phyloP scores from a whole-genome alignment of 495 filamentous ascomycete species.

The Zalerion maritima region DNA sequence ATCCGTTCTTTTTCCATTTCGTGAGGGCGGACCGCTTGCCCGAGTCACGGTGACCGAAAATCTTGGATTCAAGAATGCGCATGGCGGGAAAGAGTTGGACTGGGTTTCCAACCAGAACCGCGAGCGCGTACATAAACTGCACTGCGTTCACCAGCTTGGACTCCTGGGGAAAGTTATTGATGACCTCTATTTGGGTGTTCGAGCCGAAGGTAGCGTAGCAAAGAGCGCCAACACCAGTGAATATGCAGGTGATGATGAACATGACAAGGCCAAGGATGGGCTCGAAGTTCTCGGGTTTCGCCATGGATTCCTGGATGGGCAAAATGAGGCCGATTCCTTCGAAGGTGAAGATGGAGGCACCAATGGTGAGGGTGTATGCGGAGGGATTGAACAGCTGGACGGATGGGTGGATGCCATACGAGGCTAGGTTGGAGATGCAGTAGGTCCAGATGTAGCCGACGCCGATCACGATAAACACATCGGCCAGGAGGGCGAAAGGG shows the following conservation, averaged over 20 bases:
- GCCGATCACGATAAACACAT: conserved; percentile 48
- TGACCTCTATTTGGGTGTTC: conserved; percentile 43
- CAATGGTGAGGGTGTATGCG: conserved; percentile 46
- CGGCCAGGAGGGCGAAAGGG: conserved; percentile 42
- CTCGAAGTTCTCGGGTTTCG: conserved; percentile 41
- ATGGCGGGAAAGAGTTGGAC: conserved; percentile 52
- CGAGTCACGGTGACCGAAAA: conserved; percentile 37
- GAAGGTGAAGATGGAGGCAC: conserved; percentile 51
- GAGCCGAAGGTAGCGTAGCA: conserved; percentile 51
- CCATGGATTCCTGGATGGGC: conserved; percentile 50
- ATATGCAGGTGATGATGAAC: conserved; percentile 46
- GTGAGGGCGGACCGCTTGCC: conserved; percentile 37
- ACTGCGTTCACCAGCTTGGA: conserved; percentile 49
- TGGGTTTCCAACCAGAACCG: conserved; percentile 45
- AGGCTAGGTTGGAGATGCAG: conserved; percentile 35
- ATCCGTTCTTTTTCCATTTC: conserved; percentile 55
- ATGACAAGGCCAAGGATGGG: conserved; percentile 43
- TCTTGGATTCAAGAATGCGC: conserved; percentile 40
- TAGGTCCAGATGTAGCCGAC: conserved; percentile 49
- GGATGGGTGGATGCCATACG: conserved; percentile 28
- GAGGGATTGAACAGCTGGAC: conserved; percentile 47
- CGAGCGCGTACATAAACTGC: conserved; percentile 50
- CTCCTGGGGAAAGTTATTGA: conserved; percentile 48
- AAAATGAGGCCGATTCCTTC: conserved; percentile 54
- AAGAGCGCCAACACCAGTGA: conserved; percentile 46